Percentiles rank a stretch among this genome's conserved stretches.
phyloP scores from a whole-genome alignment of 177 flowering plant genomes.

The Telopea speciosissima region DNA sequence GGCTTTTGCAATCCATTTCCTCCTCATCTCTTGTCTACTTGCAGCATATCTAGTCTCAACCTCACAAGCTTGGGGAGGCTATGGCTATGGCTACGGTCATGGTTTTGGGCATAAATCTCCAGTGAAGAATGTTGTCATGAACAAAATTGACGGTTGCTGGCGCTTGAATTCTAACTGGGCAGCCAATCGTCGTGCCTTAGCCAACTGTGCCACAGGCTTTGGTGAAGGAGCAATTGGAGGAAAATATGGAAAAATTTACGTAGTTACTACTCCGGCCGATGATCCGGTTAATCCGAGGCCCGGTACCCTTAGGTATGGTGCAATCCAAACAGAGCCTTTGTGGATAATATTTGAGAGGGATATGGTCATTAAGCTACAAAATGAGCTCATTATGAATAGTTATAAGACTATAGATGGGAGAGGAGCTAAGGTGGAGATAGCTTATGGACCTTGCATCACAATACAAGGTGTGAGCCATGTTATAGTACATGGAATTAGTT shows the following conservation, averaged over 20 bases:
- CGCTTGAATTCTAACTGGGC: neutral
- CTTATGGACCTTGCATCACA: conserved; percentile 65
- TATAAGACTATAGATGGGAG: conserved; percentile 38
- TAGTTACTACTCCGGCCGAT: neutral
- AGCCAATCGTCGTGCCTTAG: neutral
- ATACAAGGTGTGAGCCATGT: conserved; percentile 57
- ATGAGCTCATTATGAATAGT: neutral
- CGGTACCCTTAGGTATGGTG: neutral
- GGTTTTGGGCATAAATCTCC: no score
- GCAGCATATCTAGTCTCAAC: no score
- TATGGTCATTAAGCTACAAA: neutral
- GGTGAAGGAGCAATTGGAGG: neutral
- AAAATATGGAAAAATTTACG: neutral
- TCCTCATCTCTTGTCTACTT: no score
- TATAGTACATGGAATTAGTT: conserved; percentile 59
- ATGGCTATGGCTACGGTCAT: no score
- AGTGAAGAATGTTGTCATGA: no score
- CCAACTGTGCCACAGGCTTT: neutral
- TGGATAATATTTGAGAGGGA: neutral
- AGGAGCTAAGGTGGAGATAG: conserved; percentile 64
- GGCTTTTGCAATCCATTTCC: no score
- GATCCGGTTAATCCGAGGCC: neutral
- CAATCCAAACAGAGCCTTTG: neutral
- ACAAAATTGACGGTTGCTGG: neutral
- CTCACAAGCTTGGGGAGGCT: no score